Conservation (phyloP, 2,329 filamentous ascomycete species). For the Fusarium nygamai region DNA sequence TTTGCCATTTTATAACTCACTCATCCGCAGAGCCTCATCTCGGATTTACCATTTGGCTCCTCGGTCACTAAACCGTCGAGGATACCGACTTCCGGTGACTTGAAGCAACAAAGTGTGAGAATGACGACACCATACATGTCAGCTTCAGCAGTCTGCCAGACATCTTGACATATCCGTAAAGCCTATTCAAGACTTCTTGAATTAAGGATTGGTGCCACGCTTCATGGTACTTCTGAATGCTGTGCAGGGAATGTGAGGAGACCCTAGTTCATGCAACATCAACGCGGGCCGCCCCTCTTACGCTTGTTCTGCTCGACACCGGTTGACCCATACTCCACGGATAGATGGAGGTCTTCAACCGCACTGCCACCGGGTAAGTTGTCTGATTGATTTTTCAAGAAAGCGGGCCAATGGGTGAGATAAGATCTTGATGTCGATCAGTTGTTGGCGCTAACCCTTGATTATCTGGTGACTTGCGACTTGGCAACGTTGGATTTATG, state of each 20-base stretch:
- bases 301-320: conserved; percentile 14
- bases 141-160: conserved; percentile 17
- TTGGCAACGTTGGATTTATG: conserved; percentile 10
- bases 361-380: conserved; percentile 5
- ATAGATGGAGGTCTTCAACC: background rate
- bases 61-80: conserved; percentile 9
- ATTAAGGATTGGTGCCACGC: conserved; percentile 23
- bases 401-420: conserved; percentile 23
- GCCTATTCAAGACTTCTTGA: background rate
- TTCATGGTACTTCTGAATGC: conserved; percentile 4
- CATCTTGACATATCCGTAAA: conserved; percentile 2
- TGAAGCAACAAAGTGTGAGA: background rate
- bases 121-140: conserved; percentile 35
- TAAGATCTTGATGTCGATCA: conserved; percentile 20
- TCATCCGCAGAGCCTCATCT: conserved; percentile 35
- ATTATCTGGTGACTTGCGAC: background rate
- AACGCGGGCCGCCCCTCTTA: conserved; percentile 24
- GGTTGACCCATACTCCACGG: conserved; percentile 1
- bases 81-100: background rate
- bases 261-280: conserved; percentile 27
- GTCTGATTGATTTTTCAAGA: conserved; percentile 1
- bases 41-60: conserved; percentile 32
- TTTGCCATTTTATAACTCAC: conserved; percentile 31
- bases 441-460: conserved; percentile 34
- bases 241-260: background rate